These are phyloP conservation scores for Cudoniella acicularis DNA, from an alignment of 495 filamentous ascomycete species.

Conservation along the genomic window DNA sequence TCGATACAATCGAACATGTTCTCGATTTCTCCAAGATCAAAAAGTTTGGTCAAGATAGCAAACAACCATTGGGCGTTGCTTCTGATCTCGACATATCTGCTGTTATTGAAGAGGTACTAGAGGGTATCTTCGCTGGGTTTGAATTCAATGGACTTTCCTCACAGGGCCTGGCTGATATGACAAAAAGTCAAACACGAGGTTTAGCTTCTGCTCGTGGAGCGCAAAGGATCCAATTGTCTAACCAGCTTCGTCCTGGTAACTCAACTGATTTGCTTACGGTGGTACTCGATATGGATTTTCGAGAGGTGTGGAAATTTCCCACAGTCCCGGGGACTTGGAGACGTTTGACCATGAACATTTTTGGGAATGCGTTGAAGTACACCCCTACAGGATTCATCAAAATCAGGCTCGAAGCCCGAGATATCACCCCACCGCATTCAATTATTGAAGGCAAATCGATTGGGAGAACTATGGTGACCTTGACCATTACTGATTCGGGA, in stretches of 20 bases:
- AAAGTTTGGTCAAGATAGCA: conserved; percentile 12
- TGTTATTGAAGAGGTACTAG: conserved; percentile 46
- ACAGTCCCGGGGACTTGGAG: conserved; percentile 54
- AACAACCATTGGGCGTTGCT: conserved; percentile 5
- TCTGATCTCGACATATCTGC: conserved; percentile 14
- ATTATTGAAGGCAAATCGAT: not conserved
- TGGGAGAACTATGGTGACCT: conserved; percentile 14
- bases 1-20: conserved; percentile 72
- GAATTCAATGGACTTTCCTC: conserved; percentile 23
- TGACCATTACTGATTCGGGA: conserved; percentile 20
- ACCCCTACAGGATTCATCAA: conserved; percentile 62
- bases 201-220: not conserved
- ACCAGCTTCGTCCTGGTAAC: not conserved
- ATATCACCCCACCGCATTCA: not conserved
- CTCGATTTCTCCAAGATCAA: conserved; percentile 59
- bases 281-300: conserved; percentile 16
- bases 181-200: conserved; percentile 2
- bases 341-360: conserved; percentile 74
- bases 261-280: conserved; percentile 2
- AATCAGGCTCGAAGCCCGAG: conserved; percentile 10
- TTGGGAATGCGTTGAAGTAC: conserved; percentile 81
- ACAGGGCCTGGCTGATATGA: conserved; percentile 7
- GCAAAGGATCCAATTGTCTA: not conserved
- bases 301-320: conserved; percentile 28
- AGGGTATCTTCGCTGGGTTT: conserved; percentile 49